Base-by-base conservation (phyloP, 305 asterid species). In the Fraxinus xanthoxyloides region DNA sequence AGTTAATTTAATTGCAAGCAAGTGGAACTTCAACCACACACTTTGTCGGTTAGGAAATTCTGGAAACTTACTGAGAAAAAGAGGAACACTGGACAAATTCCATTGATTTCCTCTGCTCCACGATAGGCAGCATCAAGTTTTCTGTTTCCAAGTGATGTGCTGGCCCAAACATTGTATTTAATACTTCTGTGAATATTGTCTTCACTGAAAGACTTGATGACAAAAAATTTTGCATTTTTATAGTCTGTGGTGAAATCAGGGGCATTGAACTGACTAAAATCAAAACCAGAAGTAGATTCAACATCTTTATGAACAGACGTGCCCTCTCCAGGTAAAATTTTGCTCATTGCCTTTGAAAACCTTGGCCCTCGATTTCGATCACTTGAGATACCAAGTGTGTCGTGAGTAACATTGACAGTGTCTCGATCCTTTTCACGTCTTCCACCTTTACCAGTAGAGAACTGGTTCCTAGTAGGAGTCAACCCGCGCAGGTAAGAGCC, bases 351-450 rank as follows among this genome's bases (percentile, higher is more conserved):
- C 87, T 92, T 97, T 77, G 90, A 90, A 84, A 98, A 94, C 89
- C 99, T 95, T 31, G 98, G 98, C 72, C 99, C 99, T 82, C 98
- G 87, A 86, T 95, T 94, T 75, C 98, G 92, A 80, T 94, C 98
- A 85, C 88, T 91, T 69, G 94, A 78, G 56, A 86, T 77, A 82
- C 95, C 97, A 76, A 90, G 86, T 76, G 91, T 84, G 82, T 95
- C 98, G 36, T 86, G 72, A 69, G 96, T 83, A 78, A 88, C 83
- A 87, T 76, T 85, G 77, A 88, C 77, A 65, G 89, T 76, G 80
- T 91, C 94, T 61, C 92, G 91, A 54, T 92, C 97, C 89, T 95
- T 91, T 61, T 92, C 98, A 75, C 93, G 97, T 79, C 98, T 89
- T 85, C 92, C 98, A 77, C 89, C 89, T 88, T 86, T 97, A 78